Base-by-base conservation (phyloP, 2,329 filamentous ascomycete species). In the Curvularia lunata region DNA sequence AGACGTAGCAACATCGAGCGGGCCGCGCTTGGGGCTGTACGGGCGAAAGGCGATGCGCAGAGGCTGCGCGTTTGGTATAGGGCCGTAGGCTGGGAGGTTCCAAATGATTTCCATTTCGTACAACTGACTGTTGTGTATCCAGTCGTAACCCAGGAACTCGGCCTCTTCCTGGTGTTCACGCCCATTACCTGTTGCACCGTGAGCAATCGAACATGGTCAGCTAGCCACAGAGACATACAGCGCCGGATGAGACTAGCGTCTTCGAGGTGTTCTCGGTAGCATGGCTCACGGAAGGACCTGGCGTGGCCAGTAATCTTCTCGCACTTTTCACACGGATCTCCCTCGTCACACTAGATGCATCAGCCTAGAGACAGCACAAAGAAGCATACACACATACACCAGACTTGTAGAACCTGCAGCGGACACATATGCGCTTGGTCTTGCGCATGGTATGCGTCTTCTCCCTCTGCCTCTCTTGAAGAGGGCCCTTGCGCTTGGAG, bases 371-470 rank as follows among this genome's bases (percentile, higher is more conserved):
- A 19, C 32, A 18, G 7, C 19, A 7, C 16, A 13, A n/a, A 13
- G 42, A 10, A 8, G 18, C 12, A n/a, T 16, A 27, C 1, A 10
- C 27, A 56, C 69, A 27, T 69, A 75, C 72, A 18, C 70, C 67
- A 12, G 68, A 66, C 50, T 75, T 75, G 64, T 75, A 76, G 38
- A 76, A 70, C 48, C 69, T 70, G 56, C 74, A 77, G 28, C 73
- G 73, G 8, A 75, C 63, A 49, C 74, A 77, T 40, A 66, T 67
- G 5, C 65, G 62, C 48, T 70, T 72, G 7, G 61, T 65, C 49
- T 76, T 75, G 51, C 74, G 73, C 73, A 76, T 75, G 1, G 65
- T 65, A 32, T 70, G 66, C n/a, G 73, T 74, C 54, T 75, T 73
- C 42, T 69, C 67, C 37, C 71, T 62, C 25, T 63, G 65, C 23